These are phyloP conservation scores for Cladophialophora carrionii DNA, from an alignment of 2,329 filamentous ascomycete genomes.

Conservation along the genomic window DNA sequence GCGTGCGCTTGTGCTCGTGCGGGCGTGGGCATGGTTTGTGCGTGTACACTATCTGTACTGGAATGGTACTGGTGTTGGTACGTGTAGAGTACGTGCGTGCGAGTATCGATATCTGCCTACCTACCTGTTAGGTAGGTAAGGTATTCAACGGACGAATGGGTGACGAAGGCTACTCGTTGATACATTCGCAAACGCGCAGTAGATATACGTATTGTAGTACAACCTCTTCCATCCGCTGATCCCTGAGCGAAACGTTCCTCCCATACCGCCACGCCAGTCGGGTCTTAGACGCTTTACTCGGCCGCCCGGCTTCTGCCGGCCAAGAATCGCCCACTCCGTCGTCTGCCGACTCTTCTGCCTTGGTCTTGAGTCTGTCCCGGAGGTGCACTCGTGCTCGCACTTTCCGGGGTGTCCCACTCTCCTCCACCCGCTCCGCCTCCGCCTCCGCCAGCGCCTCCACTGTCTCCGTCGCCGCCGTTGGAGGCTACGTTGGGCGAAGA, in stretches of 20 bases:
- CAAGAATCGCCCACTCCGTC: conserved; percentile 32
- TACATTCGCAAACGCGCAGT: too few species aligned
- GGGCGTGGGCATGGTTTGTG: neutral
- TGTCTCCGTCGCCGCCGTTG: neutral
- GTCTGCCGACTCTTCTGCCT: conserved; percentile 2
- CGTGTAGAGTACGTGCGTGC: neutral
- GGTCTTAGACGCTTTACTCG: neutral
- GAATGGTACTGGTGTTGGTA: neutral
- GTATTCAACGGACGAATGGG: too few species aligned
- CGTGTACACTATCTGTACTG: neutral
- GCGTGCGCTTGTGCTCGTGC: too few species aligned
- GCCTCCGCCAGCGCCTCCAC: neutral
- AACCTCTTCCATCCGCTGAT: neutral
- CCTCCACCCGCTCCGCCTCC: neutral
- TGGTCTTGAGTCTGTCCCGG: conserved; percentile 1
- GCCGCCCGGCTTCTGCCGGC: conserved; percentile 17
- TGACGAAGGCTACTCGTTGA: too few species aligned
- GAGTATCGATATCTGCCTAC: too few species aligned
- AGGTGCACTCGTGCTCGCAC: neutral
- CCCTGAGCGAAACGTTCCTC: neutral
- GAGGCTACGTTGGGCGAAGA: conserved; percentile 10
- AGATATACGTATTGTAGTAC: too few species aligned
- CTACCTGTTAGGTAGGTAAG: too few species aligned
- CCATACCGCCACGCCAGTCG: neutral
- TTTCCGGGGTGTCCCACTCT: conserved; percentile 26